Conservation (phyloP, 306 rosid genomes). For the Glycine latifolia region DNA sequence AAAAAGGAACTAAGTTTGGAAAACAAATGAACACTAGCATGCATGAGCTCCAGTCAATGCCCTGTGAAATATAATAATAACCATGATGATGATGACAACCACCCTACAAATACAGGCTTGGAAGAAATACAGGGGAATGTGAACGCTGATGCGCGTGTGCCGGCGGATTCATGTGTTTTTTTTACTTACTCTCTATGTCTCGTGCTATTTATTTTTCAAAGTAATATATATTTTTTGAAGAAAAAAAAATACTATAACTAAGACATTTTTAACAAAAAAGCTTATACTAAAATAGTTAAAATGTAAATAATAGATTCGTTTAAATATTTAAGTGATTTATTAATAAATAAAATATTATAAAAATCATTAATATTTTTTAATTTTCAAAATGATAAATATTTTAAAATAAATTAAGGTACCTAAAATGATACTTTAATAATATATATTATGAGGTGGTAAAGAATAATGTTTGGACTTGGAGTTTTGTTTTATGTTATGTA, state of each 20-base stretch:
- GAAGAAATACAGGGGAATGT: neutral
- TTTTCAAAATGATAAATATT: too few relatives aligned
- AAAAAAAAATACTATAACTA: too few relatives aligned
- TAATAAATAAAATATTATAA: neutral
- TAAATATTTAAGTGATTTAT: neutral
- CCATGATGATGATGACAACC: neutral
- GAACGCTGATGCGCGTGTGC: neutral
- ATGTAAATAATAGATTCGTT: neutral
- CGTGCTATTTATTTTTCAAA: neutral
- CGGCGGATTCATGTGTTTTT: too few relatives aligned
- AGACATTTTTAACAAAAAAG: neutral
- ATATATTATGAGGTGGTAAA: too few relatives aligned
- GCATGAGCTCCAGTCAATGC: neutral
- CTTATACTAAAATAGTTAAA: neutral
- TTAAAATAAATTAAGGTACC: too few relatives aligned
- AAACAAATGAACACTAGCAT: slow-evolving; percentile 7
- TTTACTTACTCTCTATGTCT: neutral
- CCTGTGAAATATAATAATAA: neutral
- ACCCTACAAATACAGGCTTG: neutral
- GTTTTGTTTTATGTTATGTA: too few relatives aligned
- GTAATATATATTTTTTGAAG: too few relatives aligned
- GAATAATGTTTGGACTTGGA: too few relatives aligned
- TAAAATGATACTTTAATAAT: too few relatives aligned
- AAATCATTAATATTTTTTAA: too few relatives aligned
- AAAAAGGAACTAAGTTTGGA: neutral